Conservation (phyloP, 768 basidiomycete species). For the Scleroderma citrinum region DNA sequence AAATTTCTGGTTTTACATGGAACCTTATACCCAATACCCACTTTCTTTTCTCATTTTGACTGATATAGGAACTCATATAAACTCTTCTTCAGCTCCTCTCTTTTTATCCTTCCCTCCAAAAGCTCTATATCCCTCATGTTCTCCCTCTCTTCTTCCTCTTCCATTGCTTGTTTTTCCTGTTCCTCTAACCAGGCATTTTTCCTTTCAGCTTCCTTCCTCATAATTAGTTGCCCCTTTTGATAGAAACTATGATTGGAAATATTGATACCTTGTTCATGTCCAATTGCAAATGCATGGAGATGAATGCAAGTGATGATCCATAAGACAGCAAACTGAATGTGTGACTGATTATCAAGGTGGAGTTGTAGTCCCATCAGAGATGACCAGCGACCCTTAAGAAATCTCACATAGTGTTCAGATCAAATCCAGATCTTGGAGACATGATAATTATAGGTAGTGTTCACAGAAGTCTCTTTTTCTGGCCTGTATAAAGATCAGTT, state of each 20-base stretch:
- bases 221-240: constrained; percentile 2
- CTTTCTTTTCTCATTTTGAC: background rate
- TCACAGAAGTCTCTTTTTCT: background rate
- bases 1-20: too few species aligned
- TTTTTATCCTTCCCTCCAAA: background rate
- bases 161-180: background rate
- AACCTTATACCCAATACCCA: too few species aligned
- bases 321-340: constrained; percentile 2
- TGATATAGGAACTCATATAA: background rate
- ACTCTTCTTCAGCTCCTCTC: background rate
- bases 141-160: background rate
- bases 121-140: background rate
- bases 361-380: constrained; percentile 6
- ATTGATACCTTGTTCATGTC: constrained; percentile 1
- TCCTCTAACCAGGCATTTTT: background rate
- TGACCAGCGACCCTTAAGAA: constrained; percentile 30
- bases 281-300: constrained; percentile 22
- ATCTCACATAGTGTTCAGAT: constrained; percentile 37
- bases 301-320: constrained; percentile 11
- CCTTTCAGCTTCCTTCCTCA: background rate
- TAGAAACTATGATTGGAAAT: background rate
- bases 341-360: constrained; percentile 5
- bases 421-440: constrained; percentile 25
- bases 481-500: background rate
- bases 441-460: constrained; percentile 25